These are phyloP conservation scores for Spinacia oleracea DNA, from an alignment of 179 eudicot species.

Conservation along the genomic window DNA sequence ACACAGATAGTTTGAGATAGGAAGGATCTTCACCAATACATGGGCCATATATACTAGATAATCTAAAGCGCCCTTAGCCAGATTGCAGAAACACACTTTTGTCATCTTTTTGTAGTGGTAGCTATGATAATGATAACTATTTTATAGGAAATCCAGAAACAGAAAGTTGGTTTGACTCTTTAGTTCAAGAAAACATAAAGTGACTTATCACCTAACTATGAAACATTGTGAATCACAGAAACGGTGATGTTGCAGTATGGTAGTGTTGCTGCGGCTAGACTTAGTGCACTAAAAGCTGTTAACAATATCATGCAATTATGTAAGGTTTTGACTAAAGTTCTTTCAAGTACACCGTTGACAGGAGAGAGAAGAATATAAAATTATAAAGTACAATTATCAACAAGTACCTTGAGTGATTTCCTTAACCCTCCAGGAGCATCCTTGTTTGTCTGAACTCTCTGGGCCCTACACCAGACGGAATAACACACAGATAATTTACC, in stretches of 20 bases:
- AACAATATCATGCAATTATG: neutral
- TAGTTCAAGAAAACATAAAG: neutral
- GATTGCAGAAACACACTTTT: neutral
- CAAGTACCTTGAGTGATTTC: slow-evolving; percentile 58
- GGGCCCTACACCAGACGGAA: slow-evolving; percentile 45
- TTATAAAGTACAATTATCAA: slow-evolving; percentile 5
- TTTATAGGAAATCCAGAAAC: neutral
- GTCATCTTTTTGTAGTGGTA: neutral
- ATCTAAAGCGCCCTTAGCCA: neutral
- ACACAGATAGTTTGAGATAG: neutral
- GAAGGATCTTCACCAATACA: slow-evolving; percentile 1
- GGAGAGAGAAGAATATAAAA: neutral
- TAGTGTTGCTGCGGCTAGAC: neutral
- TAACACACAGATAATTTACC: slow-evolving; percentile 5
- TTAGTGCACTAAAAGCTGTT: neutral
- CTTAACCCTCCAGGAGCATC: slow-evolving; percentile 36
- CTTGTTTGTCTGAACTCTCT: slow-evolving; percentile 45
- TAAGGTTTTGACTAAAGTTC: neutral
- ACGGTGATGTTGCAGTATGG: neutral
- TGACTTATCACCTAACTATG: neutral
- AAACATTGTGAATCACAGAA: neutral
- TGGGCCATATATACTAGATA: neutral
- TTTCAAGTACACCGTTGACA: neutral
- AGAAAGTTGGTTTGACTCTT: neutral
- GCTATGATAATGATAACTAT: neutral